phyloP scores from a whole-genome alignment of 1,139 yeast genomes.

The Maudiozyma humilis region DNA sequence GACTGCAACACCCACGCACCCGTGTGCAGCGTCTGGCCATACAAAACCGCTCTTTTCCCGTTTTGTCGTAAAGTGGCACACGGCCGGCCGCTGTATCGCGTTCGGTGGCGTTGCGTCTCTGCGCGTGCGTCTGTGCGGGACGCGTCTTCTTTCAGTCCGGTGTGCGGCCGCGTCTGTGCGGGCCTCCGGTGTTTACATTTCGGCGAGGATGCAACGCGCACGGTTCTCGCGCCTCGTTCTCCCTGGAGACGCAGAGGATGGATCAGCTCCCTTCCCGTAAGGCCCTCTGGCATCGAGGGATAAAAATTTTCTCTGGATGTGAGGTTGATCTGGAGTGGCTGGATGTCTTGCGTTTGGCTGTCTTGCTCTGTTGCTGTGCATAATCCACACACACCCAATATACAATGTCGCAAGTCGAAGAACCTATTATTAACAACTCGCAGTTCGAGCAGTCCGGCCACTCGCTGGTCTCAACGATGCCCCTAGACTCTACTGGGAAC shows the following conservation, averaged over 20 bases:
- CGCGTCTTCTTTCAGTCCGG: not conserved
- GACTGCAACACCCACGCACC: not conserved
- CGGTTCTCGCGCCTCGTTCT: not conserved
- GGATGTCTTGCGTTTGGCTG: no score
- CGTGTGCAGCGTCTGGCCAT: not conserved
- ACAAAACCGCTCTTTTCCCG: not conserved
- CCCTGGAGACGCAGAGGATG: no score
- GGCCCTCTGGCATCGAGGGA: no score
- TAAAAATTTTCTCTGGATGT: no score
- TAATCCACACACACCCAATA: not conserved
- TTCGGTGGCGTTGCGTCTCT: no score
- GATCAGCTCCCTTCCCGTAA: no score
- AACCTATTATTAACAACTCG: conserved; percentile 13
- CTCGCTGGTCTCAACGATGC: conserved; percentile 16
- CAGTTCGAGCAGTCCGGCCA: conserved; percentile 7
- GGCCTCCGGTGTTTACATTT: not conserved
- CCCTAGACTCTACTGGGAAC: conserved; percentile 10
- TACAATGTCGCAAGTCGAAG: conserved; percentile 14
- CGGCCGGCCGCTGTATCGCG: no score
- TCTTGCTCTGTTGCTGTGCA: no score
- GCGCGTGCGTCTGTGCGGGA: not conserved
- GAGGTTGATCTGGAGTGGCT: no score
- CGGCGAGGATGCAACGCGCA: not conserved
- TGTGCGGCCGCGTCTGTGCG: not conserved
- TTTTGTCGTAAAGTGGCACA: not conserved